These are phyloP conservation scores for Carpinus fangiana DNA, from an alignment of 306 rosid species.

Conservation along the genomic window DNA sequence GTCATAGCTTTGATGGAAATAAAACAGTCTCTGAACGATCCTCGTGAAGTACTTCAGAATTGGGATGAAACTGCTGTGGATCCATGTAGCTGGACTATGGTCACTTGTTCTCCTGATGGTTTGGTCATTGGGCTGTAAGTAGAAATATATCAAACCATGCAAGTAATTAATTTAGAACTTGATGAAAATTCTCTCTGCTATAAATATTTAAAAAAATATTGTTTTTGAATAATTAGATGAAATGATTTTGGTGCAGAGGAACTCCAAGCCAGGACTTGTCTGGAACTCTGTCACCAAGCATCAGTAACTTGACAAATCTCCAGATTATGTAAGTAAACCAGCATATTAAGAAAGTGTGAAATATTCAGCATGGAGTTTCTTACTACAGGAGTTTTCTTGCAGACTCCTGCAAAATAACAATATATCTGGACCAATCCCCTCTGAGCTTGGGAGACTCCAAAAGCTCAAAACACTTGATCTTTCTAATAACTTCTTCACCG, in stretches of 20 bases:
- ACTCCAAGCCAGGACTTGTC: constrained; percentile 81
- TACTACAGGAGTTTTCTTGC: constrained; percentile 18
- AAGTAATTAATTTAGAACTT: neutral
- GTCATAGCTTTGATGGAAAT: constrained; percentile 76
- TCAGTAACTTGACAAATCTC: constrained; percentile 79
- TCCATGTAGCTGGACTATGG: constrained; percentile 90
- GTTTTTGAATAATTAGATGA: neutral
- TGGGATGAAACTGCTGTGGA: constrained; percentile 91
- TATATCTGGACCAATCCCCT: constrained; percentile 76
- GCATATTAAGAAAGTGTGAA: constrained; percentile 4
- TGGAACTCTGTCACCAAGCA: constrained; percentile 80
- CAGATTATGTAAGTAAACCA: constrained; percentile 60
- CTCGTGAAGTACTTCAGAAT: constrained; percentile 52
- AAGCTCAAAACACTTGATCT: constrained; percentile 83
- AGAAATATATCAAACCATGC: constrained; percentile 13
- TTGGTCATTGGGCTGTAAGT: constrained; percentile 71
- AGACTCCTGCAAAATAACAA: constrained; percentile 79
- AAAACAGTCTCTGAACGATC: constrained; percentile 54
- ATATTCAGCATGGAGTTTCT: constrained; percentile 6
- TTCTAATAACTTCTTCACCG: constrained; percentile 73
- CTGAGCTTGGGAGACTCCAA: constrained; percentile 73
- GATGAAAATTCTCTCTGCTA: constrained; percentile 9
- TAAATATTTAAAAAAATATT: neutral
- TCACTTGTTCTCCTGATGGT: constrained; percentile 75
- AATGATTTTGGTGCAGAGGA: constrained; percentile 52